Evolutionary conservation across 2,329 filamentous ascomycete species (phyloP).

Genomic region (Alternaria gansuensis): DNA sequence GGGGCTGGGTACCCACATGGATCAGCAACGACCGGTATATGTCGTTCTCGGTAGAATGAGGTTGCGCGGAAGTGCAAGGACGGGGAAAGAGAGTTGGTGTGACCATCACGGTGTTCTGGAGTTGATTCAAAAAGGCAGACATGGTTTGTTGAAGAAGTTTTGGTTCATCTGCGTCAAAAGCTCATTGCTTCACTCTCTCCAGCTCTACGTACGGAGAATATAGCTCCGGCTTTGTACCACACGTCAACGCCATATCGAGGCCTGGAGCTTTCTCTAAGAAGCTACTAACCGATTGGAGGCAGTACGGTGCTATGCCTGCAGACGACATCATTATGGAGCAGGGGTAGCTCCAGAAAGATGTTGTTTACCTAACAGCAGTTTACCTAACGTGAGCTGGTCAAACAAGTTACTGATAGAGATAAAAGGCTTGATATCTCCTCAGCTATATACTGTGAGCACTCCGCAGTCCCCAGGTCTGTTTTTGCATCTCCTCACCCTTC

Average conservation of each 20-base stretch:
- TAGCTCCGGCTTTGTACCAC: neutral
- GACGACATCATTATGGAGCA: constrained; percentile 29
- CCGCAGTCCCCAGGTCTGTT: constrained; percentile 15
- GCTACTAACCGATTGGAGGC: constrained; percentile 35
- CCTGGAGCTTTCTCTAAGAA: constrained; percentile 15
- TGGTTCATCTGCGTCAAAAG: neutral
- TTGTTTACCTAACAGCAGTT: constrained; percentile 49
- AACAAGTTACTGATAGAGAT: constrained; percentile 37
- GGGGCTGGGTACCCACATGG: constrained; percentile 34
- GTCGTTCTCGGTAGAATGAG: neutral
- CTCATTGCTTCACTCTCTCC: neutral
- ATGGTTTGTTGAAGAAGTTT: neutral
- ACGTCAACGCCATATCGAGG: constrained; percentile 19
- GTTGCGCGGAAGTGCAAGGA: neutral
- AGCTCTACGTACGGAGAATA: neutral
- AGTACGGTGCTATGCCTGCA: constrained; percentile 34
- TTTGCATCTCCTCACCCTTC: constrained; percentile 11
- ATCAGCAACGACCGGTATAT: constrained; percentile 18
- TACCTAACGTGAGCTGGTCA: constrained; percentile 50
- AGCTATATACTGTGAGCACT: constrained; percentile 34
- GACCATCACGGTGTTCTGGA: constrained; percentile 30
- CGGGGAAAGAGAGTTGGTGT: neutral
- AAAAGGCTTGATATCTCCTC: constrained; percentile 18
- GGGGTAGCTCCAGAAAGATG: constrained; percentile 39
- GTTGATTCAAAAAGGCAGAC: neutral